Evolutionary conservation across 2,329 filamentous ascomycete species (phyloP).

Genomic region (Nemania sp.): DNA sequence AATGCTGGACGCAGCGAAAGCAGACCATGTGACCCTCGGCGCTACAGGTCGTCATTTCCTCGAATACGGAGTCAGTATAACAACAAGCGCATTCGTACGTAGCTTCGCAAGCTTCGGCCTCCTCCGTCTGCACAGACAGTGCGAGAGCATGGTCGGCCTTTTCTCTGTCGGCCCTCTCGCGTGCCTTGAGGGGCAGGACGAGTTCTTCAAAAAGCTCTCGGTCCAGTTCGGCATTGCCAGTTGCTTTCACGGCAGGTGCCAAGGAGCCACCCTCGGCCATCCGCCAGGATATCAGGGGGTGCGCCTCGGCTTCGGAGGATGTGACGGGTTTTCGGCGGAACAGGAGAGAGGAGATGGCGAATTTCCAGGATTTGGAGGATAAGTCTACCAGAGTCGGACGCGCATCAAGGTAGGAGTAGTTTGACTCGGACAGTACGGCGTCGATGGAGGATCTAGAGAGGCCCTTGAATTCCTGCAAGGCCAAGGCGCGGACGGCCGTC

Average conservation of each 20-base stretch:
- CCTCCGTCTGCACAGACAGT: constrained; percentile 57
- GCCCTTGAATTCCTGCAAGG: constrained; percentile 76
- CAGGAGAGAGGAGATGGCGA: constrained; percentile 72
- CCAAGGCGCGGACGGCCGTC: constrained; percentile 67
- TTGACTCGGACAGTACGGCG: constrained; percentile 78
- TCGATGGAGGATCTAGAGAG: constrained; percentile 74
- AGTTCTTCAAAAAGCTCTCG: constrained; percentile 64
- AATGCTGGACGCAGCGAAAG: constrained; percentile 79
- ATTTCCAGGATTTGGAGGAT: constrained; percentile 76
- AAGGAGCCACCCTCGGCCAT: constrained; percentile 59
- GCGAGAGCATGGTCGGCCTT: constrained; percentile 59
- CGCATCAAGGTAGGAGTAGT: constrained; percentile 76
- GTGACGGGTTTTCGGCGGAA: constrained; percentile 64
- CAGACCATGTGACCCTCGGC: constrained; percentile 73
- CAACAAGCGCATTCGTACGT: constrained; percentile 78
- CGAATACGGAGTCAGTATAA: constrained; percentile 71
- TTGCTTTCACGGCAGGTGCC: constrained; percentile 66
- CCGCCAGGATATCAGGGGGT: constrained; percentile 67
- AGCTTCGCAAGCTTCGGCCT: constrained; percentile 61
- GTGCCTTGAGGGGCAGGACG: constrained; percentile 56
- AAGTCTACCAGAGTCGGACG: constrained; percentile 70
- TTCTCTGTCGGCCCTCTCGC: constrained; percentile 50
- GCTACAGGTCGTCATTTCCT: constrained; percentile 75
- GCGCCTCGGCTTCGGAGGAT: constrained; percentile 58
- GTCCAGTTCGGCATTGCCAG: constrained; percentile 67